These are phyloP conservation scores for Epichloe hybrida DNA, from an alignment of 2,329 filamentous ascomycete genomes.

Conservation along the genomic window DNA sequence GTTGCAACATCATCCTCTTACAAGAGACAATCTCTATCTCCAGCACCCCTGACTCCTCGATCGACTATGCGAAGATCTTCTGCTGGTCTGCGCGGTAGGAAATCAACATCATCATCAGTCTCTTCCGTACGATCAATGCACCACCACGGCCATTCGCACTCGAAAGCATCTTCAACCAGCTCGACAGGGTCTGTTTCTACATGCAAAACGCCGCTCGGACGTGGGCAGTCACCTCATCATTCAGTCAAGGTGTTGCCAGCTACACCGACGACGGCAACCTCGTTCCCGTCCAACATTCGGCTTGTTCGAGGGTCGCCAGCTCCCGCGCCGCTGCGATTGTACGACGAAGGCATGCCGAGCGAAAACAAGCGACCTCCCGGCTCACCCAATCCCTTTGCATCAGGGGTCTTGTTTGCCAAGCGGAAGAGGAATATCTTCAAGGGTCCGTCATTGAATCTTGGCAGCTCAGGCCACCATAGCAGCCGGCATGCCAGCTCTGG, in stretches of 20 bases:
- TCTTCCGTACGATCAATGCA: conserved; percentile 88
- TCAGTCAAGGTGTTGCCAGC: conserved; percentile 92
- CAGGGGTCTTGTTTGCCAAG: conserved; percentile 64
- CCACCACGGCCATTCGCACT: conserved; percentile 74
- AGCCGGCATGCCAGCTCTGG: conserved; percentile 25
- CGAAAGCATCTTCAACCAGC: conserved; percentile 87
- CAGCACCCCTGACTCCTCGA: conserved; percentile 75
- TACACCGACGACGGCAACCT: conserved; percentile 60
- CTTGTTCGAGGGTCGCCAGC: conserved; percentile 52
- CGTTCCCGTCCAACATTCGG: conserved; percentile 77
- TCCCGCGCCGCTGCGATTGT: conserved; percentile 35
- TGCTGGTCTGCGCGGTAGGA: conserved; percentile 71
- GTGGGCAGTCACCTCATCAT: conserved; percentile 66
- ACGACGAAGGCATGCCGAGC: conserved; percentile 45
- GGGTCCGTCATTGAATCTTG: conserved; percentile 54
- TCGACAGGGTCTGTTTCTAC: conserved; percentile 62
- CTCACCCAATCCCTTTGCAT: conserved; percentile 45
- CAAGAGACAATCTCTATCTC: conserved; percentile 70
- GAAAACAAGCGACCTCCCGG: conserved; percentile 25
- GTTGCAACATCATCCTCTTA: conserved; percentile 29
- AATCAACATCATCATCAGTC: conserved; percentile 90
- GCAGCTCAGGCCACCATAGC: conserved; percentile 22
- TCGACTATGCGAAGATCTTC: conserved; percentile 76
- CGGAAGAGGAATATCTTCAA: conserved; percentile 73
- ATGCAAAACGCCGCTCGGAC: conserved; percentile 50